Conservation (phyloP, 2,329 filamentous ascomycete species). For the Xylariaceae sp. region DNA sequence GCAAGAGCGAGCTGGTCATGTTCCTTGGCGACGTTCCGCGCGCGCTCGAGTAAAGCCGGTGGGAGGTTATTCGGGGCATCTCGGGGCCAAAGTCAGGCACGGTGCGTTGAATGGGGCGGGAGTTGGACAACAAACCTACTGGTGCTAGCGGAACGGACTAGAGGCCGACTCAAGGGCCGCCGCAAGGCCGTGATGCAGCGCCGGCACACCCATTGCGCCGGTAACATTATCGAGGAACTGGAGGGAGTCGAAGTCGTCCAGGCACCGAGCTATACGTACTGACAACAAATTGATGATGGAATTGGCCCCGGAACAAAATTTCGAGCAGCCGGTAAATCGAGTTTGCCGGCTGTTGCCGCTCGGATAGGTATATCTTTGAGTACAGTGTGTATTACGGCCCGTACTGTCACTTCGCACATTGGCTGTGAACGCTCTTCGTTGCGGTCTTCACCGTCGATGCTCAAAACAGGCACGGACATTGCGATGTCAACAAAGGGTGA, state of each 20-base stretch:
- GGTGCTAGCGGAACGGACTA: constrained; percentile 42
- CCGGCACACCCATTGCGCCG: constrained; percentile 49
- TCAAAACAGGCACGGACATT: too few species aligned
- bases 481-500: neutral
- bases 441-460: too few species aligned
- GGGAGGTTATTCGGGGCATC: constrained; percentile 39
- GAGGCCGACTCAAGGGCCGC: constrained; percentile 28
- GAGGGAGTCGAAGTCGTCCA: neutral
- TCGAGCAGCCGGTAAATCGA: constrained; percentile 9
- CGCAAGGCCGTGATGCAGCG: constrained; percentile 40
- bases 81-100: constrained; percentile 16
- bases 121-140: constrained; percentile 29
- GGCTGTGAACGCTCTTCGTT: too few species aligned
- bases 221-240: constrained; percentile 27
- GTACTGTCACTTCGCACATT: neutral
- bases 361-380: neutral
- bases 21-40: constrained; percentile 52
- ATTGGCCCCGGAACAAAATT: neutral
- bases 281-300: neutral
- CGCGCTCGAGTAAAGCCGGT: constrained; percentile 54
- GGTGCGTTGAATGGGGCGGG: constrained; percentile 11
- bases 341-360: constrained; percentile 17
- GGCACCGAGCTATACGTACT: neutral
- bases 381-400: neutral
- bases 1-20: constrained; percentile 49